Evolutionary conservation across 306 rosid genomes (phyloP).

Genomic region (Carpinus viminea): DNA sequence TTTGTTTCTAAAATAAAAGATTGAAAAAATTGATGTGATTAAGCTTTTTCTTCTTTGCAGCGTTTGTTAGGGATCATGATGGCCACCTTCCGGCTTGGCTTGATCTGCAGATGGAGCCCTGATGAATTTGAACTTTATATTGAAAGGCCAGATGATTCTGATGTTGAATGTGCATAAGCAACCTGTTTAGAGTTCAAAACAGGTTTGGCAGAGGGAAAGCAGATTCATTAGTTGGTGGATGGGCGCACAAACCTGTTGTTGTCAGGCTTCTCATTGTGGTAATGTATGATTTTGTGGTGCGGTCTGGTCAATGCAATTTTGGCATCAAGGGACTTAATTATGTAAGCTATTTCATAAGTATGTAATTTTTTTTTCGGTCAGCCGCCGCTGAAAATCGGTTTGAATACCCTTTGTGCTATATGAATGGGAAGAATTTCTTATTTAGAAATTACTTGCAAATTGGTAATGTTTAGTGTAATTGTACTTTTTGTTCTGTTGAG

Average conservation of each 20-base stretch:
- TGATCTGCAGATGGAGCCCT: constrained; percentile 81
- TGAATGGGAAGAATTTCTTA: too few species aligned
- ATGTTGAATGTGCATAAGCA: constrained; percentile 57
- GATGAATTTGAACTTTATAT: constrained; percentile 68
- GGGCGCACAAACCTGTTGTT: neutral
- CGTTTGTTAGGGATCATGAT: constrained; percentile 75
- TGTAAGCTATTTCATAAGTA: neutral
- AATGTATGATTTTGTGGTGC: neutral
- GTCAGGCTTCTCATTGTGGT: neutral
- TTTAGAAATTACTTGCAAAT: too few species aligned
- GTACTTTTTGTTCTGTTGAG: too few species aligned
- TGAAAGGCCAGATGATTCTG: constrained; percentile 76
- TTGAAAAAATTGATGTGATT: constrained; percentile 20
- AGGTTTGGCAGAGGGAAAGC: neutral
- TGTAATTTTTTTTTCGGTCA: neutral
- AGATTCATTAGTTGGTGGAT: neutral
- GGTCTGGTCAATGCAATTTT: neutral
- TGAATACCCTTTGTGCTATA: too few species aligned
- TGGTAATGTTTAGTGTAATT: too few species aligned
- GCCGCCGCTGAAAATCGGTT: too few species aligned
- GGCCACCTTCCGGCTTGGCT: constrained; percentile 75
- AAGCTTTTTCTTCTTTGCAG: constrained; percentile 39
- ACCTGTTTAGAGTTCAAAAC: neutral
- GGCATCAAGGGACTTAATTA: neutral
- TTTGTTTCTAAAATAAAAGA: neutral